These are phyloP conservation scores for Melocanna baccifera DNA, from an alignment of 176 grass and related monocot genomes.

Conservation along the genomic window DNA sequence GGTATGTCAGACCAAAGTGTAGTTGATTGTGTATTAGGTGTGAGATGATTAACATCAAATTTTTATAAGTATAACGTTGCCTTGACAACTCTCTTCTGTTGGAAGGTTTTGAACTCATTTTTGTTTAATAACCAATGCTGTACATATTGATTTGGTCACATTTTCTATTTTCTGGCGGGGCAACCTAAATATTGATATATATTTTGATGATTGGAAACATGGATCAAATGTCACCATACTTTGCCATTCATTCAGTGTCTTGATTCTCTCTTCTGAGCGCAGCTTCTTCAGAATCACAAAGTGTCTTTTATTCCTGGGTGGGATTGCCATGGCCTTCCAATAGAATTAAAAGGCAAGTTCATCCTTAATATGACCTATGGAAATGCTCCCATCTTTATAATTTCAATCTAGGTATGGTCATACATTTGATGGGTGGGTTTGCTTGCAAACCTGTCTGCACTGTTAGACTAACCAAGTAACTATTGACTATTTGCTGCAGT, in stretches of 20 bases:
- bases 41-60: background rate
- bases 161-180: background rate
- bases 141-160: background rate
- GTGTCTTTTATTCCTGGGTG: constrained; percentile 91
- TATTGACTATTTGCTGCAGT: constrained; percentile 56
- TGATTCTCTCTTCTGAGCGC: constrained; percentile 27
- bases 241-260: background rate
- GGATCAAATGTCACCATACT: background rate
- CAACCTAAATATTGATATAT: background rate
- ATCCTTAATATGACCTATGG: constrained; percentile 19
- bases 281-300: constrained; percentile 95
- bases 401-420: background rate
- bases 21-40: background rate
- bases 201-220: background rate
- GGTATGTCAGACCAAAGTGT: background rate
- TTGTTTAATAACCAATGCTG: background rate
- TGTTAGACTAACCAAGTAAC: constrained; percentile 1
- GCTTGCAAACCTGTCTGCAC: background rate
- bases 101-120: constrained; percentile 9
- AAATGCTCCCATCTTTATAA: background rate
- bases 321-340: constrained; percentile 98
- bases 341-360: constrained; percentile 90
- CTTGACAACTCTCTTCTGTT: background rate
- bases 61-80: constrained; percentile 2
- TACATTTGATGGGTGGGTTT: background rate